phyloP scores from a whole-genome alignment of 2,329 filamentous ascomycete genomes.

The Exophiala sp. region DNA sequence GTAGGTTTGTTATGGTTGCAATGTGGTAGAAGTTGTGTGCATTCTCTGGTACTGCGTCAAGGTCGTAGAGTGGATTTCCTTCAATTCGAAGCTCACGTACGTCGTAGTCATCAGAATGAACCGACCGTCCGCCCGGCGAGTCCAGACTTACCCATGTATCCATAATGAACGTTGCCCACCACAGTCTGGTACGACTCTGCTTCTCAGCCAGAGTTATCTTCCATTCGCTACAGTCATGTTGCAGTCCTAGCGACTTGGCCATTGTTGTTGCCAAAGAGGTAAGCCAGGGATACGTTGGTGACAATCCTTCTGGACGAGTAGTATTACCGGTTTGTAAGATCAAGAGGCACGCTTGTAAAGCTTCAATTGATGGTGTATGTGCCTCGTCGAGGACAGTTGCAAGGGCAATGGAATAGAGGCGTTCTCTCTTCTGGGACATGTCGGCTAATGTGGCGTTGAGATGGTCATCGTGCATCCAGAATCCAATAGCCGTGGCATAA shows the following conservation, averaged over 20 bases:
- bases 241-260: constrained; percentile 51
- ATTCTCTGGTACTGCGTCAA: not conserved
- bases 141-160: constrained; percentile 42
- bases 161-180: constrained; percentile 44
- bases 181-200: constrained; percentile 41
- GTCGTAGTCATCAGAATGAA: constrained; percentile 10
- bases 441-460: constrained; percentile 22
- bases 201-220: constrained; percentile 41
- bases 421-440: constrained; percentile 16
- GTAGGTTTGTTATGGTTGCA: constrained; percentile 1
- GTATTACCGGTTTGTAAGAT: constrained; percentile 36
- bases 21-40: constrained; percentile 4
- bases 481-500: constrained; percentile 76
- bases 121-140: constrained; percentile 12
- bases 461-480: constrained; percentile 59
- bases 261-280: constrained; percentile 54
- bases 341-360: constrained; percentile 53
- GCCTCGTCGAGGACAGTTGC: constrained; percentile 12
- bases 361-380: constrained; percentile 46
- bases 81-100: not conserved
- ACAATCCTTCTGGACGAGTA: constrained; percentile 37
- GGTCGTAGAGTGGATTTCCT: not conserved
- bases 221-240: constrained; percentile 44
- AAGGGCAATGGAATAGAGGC: constrained; percentile 14
- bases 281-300: constrained; percentile 42